Percentiles rank a stretch among this genome's conserved stretches.
phyloP scores from a whole-genome alignment of 1,284 basidiomycete genomes.

The Blastosporella zonata region DNA sequence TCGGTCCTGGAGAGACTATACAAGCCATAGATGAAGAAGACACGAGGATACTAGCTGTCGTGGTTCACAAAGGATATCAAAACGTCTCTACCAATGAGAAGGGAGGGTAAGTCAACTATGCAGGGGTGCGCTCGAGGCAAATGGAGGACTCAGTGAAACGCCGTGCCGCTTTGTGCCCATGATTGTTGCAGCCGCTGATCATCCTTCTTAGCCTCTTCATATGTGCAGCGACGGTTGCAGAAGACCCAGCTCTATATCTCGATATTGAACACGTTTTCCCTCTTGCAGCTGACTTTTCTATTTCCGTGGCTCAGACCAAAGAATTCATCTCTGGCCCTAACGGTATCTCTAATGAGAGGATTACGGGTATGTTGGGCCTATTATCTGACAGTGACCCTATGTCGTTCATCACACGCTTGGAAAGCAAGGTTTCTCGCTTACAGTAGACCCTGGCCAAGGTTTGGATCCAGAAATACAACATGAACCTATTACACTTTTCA shows the following conservation, averaged over 20 bases:
- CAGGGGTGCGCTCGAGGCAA: too few species aligned
- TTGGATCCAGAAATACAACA: conserved; percentile 13
- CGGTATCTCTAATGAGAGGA: conserved; percentile 23
- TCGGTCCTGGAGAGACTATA: neutral
- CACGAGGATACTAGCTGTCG: conserved; percentile 34
- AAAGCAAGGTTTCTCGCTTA: conserved; percentile 43
- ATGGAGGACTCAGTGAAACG: neutral
- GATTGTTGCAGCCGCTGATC: neutral
- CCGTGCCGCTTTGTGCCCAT: neutral
- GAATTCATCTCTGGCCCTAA: conserved; percentile 27
- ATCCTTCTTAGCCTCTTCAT: conserved; percentile 41
- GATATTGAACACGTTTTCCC: conserved; percentile 49
- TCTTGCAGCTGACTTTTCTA: conserved; percentile 48
- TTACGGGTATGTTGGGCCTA: conserved; percentile 15
- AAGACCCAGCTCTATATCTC: conserved; percentile 29
- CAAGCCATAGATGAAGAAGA: conserved; percentile 21
- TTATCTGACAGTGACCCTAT: neutral
- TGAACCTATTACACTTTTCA: conserved; percentile 41
- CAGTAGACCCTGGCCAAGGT: conserved; percentile 39
- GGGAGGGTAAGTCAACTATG: conserved; percentile 31
- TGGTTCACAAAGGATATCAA: conserved; percentile 37
- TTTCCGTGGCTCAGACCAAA: conserved; percentile 50
- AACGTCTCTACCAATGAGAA: conserved; percentile 33
- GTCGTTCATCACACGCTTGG: neutral
- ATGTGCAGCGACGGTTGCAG: conserved; percentile 25